Base-by-base conservation (phyloP, 441 rosid species). In the Croton setiger region DNA sequence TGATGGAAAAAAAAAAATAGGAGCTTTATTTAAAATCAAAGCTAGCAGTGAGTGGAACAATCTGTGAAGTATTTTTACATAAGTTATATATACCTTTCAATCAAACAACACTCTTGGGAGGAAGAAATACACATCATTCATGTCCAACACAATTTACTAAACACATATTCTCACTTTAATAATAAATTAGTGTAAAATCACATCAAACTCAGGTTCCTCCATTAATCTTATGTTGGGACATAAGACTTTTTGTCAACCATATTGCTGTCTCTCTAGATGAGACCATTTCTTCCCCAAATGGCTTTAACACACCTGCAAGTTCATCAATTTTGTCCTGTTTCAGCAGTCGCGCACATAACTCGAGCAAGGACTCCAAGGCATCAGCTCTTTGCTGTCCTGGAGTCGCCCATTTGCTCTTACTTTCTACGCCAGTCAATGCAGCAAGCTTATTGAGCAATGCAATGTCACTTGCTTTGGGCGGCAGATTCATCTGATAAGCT, bases 191-290 rank as follows among this genome's bases (percentile, higher is more conserved):
- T 21, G 67, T 31, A 41, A 37, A 57, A 63, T 14, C 72, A 58
- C 72, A 75, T 53, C 51, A 20, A 53, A 36, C 67, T 84, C 73
- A 87, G 72, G 80, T 80, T 70, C 80, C 84, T 61, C 76, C 90
- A 56, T 82, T 80, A 54, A 85, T 68, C 60, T 89, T 88, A 20
- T 89, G 89, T 15, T 84, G 82, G 65, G 97, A 81, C 84, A 93
- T 76, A 62, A 94, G 98, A 80, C 92, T 87, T 80, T 88, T 92
- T 18, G 97, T 91, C 72, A 94, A 82, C 97, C 94, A 94, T 69
- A 94, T 94, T 45, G 99, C 99, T 27, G 99, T 94, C 78, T 94
- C 99, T 70, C 97, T 90, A 0, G 99, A 93, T 1, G 99, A 94
- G 6, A 90, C 96, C n/a, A 78, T 76, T 72, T 94, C 99, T 76